A percentile compares a stretch with the other conserved stretches of the same genome.
Conservation (phyloP, 768 basidiomycete genomes). For the Cystobasidium onofrii region DNA sequence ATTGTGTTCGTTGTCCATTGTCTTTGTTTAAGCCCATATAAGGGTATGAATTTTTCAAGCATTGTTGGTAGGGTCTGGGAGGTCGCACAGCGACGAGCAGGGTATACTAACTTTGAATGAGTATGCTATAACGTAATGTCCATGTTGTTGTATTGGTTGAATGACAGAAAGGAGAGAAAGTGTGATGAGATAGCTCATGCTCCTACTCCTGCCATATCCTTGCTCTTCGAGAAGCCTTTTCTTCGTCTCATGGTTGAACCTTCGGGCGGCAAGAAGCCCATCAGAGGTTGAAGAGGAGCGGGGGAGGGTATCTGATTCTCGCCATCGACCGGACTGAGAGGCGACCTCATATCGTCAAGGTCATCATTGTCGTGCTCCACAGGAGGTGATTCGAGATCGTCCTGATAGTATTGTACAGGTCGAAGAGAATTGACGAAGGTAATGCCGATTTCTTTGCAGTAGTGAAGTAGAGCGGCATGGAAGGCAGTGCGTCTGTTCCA, state of each 20-base stretch:
- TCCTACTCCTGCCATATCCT: slow-evolving; percentile 15
- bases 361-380: slow-evolving; percentile 30
- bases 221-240: slow-evolving; percentile 22
- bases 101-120: not conserved
- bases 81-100: not conserved
- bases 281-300: slow-evolving; percentile 18
- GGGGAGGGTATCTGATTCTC: slow-evolving; percentile 19
- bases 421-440: slow-evolving; percentile 56
- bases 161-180: not conserved
- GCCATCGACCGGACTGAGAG: slow-evolving; percentile 18
- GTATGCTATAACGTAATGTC: not conserved
- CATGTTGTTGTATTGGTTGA: not conserved
- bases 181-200: not conserved
- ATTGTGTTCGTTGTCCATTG: too few species aligned
- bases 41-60: too few species aligned
- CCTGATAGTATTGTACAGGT: slow-evolving; percentile 51
- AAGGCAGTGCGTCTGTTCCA: slow-evolving; percentile 64
- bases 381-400: not conserved
- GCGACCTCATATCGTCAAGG: slow-evolving; percentile 9
- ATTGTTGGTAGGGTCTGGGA: not conserved
- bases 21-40: too few species aligned
- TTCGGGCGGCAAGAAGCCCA: slow-evolving; percentile 30
- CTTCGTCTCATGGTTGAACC: slow-evolving; percentile 24
- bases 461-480: slow-evolving; percentile 67
- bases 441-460: slow-evolving; percentile 63